Percentiles rank a stretch among this genome's conserved stretches.
These are phyloP conservation scores for Paradendryphiella salina DNA, from an alignment of 2,329 filamentous ascomycete species.

Conservation along the genomic window DNA sequence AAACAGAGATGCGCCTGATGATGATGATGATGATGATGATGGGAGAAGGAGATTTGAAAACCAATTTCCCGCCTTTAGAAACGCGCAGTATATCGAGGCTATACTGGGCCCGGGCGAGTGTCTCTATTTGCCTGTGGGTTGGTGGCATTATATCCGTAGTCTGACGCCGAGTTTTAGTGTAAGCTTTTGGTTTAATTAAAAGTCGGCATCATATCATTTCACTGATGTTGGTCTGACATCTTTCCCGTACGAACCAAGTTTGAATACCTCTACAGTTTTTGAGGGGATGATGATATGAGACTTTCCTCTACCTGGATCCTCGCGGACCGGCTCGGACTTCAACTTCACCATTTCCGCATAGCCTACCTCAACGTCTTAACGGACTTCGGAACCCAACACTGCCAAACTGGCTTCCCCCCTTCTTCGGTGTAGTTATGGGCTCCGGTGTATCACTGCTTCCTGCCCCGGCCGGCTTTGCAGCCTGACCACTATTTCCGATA, in stretches of 20 bases:
- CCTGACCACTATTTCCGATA: conserved; percentile 1
- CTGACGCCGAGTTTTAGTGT: conserved; percentile 88
- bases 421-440: conserved; percentile 57
- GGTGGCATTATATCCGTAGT: conserved; percentile 97
- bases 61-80: conserved; percentile 59
- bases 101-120: conserved; percentile 80
- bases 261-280: no score
- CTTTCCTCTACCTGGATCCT: no score
- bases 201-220: no score
- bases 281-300: no score
- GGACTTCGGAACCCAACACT: conserved; percentile 45
- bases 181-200: conserved; percentile 78
- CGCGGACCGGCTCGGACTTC: no score
- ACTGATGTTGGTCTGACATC: no score
- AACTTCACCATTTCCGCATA: neutral
- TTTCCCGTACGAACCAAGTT: no score
- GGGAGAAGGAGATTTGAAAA: conserved; percentile 27
- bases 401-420: conserved; percentile 45
- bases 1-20: conserved; percentile 35
- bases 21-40: conserved; percentile 38
- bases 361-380: conserved; percentile 22
- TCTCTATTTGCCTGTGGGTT: conserved; percentile 87
- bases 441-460: conserved; percentile 60
- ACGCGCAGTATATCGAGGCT: conserved; percentile 71
- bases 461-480: conserved; percentile 4